phyloP scores from a whole-genome alignment of 2,329 filamentous ascomycete genomes.

The Pestalotiopsis fici region DNA sequence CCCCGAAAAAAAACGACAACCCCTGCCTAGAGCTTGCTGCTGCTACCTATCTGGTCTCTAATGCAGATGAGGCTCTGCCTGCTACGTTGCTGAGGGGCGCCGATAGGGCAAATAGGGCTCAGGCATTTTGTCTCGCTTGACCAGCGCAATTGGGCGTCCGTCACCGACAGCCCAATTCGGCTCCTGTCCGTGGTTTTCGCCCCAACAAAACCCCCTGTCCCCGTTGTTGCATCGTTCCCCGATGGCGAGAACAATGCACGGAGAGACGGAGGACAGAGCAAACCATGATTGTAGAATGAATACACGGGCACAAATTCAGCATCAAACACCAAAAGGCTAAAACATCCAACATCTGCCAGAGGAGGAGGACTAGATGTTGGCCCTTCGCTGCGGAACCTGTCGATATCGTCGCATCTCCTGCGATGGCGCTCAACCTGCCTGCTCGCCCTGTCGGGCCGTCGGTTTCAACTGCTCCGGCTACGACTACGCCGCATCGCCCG shows the following conservation, averaged over 20 bases:
- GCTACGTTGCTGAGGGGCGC: neutral
- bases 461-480: conserved; percentile 9
- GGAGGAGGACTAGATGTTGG: neutral
- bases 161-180: neutral
- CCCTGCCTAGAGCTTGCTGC: neutral
- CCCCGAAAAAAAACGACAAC: neutral
- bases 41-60: neutral
- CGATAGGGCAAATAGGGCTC: neutral
- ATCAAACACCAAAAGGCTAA: neutral
- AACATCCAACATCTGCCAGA: neutral
- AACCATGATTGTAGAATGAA: neutral
- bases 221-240: neutral
- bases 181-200: neutral
- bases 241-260: neutral
- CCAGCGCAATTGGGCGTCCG: neutral
- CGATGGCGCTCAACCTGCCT: conserved; percentile 6
- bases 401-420: conserved; percentile 7
- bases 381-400: conserved; percentile 5
- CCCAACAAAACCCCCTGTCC: neutral
- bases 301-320: neutral
- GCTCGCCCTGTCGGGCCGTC: conserved; percentile 1
- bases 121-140: neutral
- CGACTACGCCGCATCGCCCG: neutral
- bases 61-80: conserved; percentile 1
- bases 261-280: neutral